Conservation (phyloP, 371 early-diverging fungal genomes). For the Rhizomucor miehei region DNA sequence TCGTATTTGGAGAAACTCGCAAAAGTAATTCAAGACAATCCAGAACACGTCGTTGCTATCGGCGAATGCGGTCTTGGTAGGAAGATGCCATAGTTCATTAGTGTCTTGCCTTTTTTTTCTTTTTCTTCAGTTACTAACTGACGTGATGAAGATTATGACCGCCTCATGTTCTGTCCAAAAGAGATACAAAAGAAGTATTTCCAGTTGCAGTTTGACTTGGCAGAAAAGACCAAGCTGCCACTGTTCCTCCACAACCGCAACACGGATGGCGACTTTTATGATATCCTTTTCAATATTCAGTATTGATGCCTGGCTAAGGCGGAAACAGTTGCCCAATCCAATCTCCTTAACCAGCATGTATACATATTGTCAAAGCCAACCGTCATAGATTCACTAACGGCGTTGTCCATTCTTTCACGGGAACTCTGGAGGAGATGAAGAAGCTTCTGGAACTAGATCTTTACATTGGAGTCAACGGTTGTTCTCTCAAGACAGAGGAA, state of each 20-base stretch:
- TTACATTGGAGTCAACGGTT: conserved; percentile 97
- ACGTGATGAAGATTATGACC: conserved; percentile 73
- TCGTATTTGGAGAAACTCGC: conserved; percentile 57
- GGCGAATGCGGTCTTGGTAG: conserved; percentile 88
- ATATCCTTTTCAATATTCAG: too few species aligned
- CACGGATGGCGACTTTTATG: conserved; percentile 61
- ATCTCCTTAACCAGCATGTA: conserved; percentile 13
- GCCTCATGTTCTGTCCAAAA: conserved; percentile 78
- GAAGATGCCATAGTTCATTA: neutral
- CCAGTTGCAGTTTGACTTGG: conserved; percentile 79
- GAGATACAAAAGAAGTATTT: conserved; percentile 79
- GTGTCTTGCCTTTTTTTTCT: neutral
- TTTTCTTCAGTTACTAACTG: neutral
- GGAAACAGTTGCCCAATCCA: too few species aligned
- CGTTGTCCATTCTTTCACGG: conserved; percentile 96
- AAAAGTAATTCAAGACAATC: conserved; percentile 36
- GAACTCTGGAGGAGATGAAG: conserved; percentile 75
- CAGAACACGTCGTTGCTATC: conserved; percentile 72
- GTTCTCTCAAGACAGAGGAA: conserved; percentile 89
- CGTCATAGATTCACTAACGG: conserved; percentile 70
- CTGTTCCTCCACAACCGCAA: conserved; percentile 90
- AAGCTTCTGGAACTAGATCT: conserved; percentile 73
- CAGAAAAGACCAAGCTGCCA: conserved; percentile 71
- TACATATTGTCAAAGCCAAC: conserved; percentile 56
- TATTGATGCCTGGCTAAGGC: conserved; percentile 2